Evolutionary conservation across 306 rosid species (phyloP).

Genomic region (Geum urbanum): DNA sequence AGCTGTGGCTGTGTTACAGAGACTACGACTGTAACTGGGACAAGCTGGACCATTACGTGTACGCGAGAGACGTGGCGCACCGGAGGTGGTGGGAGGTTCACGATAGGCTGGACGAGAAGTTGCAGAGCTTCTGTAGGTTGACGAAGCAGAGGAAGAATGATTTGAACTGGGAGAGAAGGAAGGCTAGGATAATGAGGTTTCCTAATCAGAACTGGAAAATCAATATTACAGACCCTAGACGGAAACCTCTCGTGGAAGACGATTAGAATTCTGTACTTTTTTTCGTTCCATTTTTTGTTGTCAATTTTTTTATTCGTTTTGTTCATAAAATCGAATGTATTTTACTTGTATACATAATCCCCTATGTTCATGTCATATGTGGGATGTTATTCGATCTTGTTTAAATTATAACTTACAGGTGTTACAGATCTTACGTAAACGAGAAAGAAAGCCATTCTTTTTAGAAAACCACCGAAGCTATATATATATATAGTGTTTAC

Average conservation of each 20-base stretch:
- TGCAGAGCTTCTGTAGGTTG: constrained; percentile 61
- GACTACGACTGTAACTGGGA: constrained; percentile 97
- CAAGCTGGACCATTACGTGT: constrained; percentile 51
- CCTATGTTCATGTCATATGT: neutral
- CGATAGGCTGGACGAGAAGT: constrained; percentile 48
- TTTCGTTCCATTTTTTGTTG: neutral
- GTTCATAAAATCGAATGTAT: neutral
- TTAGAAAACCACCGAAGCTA: too few relatives aligned
- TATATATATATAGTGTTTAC: too few relatives aligned
- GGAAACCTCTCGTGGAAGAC: constrained; percentile 34
- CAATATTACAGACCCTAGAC: constrained; percentile 77
- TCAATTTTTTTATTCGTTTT: neutral
- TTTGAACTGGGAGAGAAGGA: constrained; percentile 72
- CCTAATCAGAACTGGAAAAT: constrained; percentile 66
- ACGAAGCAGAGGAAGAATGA: constrained; percentile 56
- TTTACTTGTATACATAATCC: neutral
- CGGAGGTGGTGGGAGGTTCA: constrained; percentile 73
- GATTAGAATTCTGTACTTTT: neutral
- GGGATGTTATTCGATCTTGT: neutral
- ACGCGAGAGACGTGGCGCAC: constrained; percentile 92
- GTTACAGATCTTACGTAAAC: neutral
- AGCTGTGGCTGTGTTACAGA: constrained; percentile 89
- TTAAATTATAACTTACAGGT: constrained; percentile 1
- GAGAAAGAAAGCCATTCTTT: neutral
- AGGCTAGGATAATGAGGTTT: constrained; percentile 40